Base-by-base conservation (phyloP, 176 grass and related monocot species). In the Phoenix roebelenii region DNA sequence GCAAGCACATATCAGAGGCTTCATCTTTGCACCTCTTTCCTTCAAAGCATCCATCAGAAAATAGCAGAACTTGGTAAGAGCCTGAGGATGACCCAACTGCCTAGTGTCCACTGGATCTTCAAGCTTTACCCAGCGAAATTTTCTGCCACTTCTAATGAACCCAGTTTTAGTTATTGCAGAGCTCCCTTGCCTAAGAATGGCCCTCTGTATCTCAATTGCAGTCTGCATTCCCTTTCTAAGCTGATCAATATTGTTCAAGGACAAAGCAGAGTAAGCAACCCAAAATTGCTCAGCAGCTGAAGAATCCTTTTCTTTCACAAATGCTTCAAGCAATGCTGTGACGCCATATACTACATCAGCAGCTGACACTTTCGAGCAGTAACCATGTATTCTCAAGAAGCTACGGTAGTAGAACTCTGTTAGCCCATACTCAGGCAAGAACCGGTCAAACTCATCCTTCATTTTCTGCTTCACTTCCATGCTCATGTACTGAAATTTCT, bases 401-500 rank as follows among this genome's bases (percentile, higher is more conserved):
- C 86, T 95, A 24, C 86, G 52, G 65, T 86, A 95, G 69, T 89
- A 95, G 70, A 95, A 83, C 4, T 95, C 86, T 2, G 86, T 86
- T 62, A 95, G 73, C n/a, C 91, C 91, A 49, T 87, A 95, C 65
- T 96, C 91, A 0, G 91, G 91, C 69, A 95, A 72, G 63, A 95
- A 89, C 58, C 83, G 71, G 9, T 90, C 80, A 3, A 95, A 95
- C 74, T 90, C 83, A 18, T 82, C 83, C 6, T 83, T 65, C 91
- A 95, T 95, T 60, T 87, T 90, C 51, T 74, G 72, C 67, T 95
- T 95, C 52, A 95, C 91, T 55, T 89, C 91, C 77, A 83, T 87
- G 60, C 91, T 95, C 91, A 95, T 95, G 83, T 95, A 90, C 74
- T 83, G 91, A 72, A 85, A 95, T 23, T 73, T 87, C 77, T 85